Percentiles rank a stretch among this genome's conserved stretches.
Conservation (phyloP, 106 monocot species). For the Allium cepa region DNA sequence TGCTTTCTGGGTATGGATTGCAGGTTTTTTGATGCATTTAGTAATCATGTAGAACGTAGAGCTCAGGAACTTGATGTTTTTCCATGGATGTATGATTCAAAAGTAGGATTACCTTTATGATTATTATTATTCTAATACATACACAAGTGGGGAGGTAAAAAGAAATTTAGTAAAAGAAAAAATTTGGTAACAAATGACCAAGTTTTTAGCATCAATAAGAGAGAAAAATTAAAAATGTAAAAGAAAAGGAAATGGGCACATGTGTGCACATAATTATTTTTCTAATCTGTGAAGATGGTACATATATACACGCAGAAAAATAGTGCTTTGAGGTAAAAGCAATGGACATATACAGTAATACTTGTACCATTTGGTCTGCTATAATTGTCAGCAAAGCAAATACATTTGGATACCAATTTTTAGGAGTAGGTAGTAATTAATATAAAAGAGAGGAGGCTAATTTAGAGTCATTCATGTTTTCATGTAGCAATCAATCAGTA, state of each 20-base stretch:
- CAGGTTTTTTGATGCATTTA: too few species aligned
- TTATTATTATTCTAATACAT: not conserved
- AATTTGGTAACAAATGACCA: not conserved
- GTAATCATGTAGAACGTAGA: too few species aligned
- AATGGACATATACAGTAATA: constrained; percentile 4
- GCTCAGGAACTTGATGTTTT: too few species aligned
- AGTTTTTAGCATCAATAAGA: not conserved
- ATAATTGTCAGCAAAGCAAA: not conserved
- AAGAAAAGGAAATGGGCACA: not conserved
- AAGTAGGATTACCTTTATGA: not conserved
- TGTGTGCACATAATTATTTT: constrained; percentile 10
- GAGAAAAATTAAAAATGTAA: not conserved
- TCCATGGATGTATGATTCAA: not conserved
- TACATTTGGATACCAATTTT: not conserved
- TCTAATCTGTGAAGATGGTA: constrained; percentile 5
- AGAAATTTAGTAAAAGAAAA: too few species aligned
- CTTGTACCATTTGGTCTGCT: not conserved
- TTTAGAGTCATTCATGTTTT: not conserved
- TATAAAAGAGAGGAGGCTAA: not conserved
- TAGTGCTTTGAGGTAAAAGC: constrained; percentile 9
- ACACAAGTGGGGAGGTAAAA: not conserved
- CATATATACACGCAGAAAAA: constrained; percentile 4
- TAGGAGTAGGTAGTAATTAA: too few species aligned
- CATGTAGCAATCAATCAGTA: not conserved
- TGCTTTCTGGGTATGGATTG: not conserved